Evolutionary conservation across 768 basidiomycete genomes (phyloP).

Genomic region (Leccinellum albellum): DNA sequence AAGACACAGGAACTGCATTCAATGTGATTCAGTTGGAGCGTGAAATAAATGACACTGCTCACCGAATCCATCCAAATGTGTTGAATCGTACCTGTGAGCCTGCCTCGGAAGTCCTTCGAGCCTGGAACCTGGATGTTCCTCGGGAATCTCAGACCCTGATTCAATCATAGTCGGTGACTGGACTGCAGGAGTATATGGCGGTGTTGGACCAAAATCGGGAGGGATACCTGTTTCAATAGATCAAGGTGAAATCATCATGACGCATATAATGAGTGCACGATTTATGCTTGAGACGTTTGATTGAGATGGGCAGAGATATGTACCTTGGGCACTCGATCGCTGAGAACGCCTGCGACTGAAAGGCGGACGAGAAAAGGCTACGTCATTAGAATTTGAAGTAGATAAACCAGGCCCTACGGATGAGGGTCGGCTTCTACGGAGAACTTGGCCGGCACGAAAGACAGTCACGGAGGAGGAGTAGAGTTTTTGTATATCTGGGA

Average conservation of each 20-base stretch:
- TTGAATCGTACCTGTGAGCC: slow-evolving; percentile 5
- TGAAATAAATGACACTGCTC: not conserved
- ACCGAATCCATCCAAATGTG: not conserved
- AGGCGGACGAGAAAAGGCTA: not conserved
- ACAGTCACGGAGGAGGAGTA: slow-evolving; percentile 70
- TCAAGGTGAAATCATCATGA: not conserved
- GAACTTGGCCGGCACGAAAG: slow-evolving; percentile 60
- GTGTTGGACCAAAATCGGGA: slow-evolving; percentile 21
- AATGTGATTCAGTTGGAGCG: not conserved
- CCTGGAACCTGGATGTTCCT: slow-evolving; percentile 11
- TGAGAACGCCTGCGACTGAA: slow-evolving; percentile 6
- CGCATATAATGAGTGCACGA: not conserved
- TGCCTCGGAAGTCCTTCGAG: slow-evolving; percentile 22
- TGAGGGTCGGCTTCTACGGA: slow-evolving; percentile 22
- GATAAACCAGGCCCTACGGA: slow-evolving; percentile 24
- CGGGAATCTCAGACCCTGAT: not conserved
- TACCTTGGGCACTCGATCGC: slow-evolving; percentile 1
- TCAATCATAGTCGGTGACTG: not conserved
- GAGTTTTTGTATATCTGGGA: slow-evolving; percentile 69
- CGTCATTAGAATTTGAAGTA: not conserved
- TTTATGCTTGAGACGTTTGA: not conserved
- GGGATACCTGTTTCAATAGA: not conserved
- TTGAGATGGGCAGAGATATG: not conserved
- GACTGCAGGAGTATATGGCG: slow-evolving; percentile 17
- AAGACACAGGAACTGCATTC: not conserved